These are phyloP conservation scores for Aspergillus ochraceoroseus DNA, from an alignment of 2,329 filamentous ascomycete genomes.

Conservation along the genomic window DNA sequence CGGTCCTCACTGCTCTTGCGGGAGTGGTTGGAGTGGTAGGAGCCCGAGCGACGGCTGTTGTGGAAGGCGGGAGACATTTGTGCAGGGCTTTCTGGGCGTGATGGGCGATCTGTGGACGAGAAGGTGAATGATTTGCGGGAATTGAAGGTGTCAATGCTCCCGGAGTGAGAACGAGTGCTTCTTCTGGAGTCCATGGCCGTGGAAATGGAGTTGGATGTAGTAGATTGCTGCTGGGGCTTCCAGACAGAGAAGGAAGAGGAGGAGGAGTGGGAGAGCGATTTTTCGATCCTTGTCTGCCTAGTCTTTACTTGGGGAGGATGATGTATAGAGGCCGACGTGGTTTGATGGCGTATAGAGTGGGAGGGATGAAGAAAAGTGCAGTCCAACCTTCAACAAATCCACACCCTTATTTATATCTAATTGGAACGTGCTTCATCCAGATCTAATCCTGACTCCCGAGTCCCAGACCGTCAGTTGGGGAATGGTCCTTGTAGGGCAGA, in stretches of 20 bases:
- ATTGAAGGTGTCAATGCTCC: slow-evolving; percentile 9
- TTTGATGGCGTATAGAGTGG: too few relatives aligned
- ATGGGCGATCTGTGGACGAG: slow-evolving; percentile 3
- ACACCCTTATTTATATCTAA: too few relatives aligned
- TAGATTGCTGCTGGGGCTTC: slow-evolving; percentile 1
- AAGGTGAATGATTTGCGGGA: slow-evolving; percentile 10
- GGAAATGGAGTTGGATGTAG: not conserved
- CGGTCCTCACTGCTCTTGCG: slow-evolving; percentile 33
- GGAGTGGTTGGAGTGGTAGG: slow-evolving; percentile 23
- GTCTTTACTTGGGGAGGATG: slow-evolving; percentile 2
- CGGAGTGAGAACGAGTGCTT: slow-evolving; percentile 7
- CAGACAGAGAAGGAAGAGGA: slow-evolving; percentile 11
- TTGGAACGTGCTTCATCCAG: too few relatives aligned
- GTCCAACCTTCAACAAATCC: too few relatives aligned
- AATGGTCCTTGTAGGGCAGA: slow-evolving; percentile 12
- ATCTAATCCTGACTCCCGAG: too few relatives aligned
- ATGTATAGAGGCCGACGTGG: too few relatives aligned
- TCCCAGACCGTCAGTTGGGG: slow-evolving; percentile 7
- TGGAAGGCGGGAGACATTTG: slow-evolving; percentile 21
- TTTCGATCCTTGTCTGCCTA: slow-evolving; percentile 3
- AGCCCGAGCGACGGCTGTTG: slow-evolving; percentile 12
- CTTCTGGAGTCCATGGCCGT: slow-evolving; percentile 9
- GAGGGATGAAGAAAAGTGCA: too few relatives aligned
- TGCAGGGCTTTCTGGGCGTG: slow-evolving; percentile 19
- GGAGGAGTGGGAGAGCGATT: slow-evolving; percentile 22